A percentile compares a stretch with the other conserved stretches of the same genome.
These are phyloP conservation scores for Datisca glomerata DNA, from an alignment of 306 rosid species.

Conservation along the genomic window DNA sequence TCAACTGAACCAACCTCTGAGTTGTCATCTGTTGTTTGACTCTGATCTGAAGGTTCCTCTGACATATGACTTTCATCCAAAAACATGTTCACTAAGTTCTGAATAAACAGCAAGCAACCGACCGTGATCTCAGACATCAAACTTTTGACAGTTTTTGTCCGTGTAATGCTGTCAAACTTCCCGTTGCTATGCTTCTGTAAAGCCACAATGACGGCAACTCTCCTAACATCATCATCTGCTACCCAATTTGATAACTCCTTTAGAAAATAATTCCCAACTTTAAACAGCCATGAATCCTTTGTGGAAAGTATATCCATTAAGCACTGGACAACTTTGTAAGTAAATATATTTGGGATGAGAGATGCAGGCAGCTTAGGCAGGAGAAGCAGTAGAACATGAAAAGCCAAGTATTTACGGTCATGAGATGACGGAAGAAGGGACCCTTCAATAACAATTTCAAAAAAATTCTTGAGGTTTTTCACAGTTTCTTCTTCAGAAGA, in stretches of 20 bases:
- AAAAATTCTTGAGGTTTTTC: too few species aligned
- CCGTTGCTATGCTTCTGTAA: conserved; percentile 92
- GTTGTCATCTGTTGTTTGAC: conserved; percentile 97
- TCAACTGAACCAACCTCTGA: conserved; percentile 81
- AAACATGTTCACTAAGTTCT: conserved; percentile 61
- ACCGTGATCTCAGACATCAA: conserved; percentile 67
- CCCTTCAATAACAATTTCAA: too few species aligned
- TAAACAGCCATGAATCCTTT: conserved; percentile 72
- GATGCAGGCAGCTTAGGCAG: conserved; percentile 73
- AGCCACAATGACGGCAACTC: conserved; percentile 77
- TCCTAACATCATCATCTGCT: conserved; percentile 62
- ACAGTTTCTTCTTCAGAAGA: conserved; percentile 76
- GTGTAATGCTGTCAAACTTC: conserved; percentile 58
- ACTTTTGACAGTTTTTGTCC: conserved; percentile 62
- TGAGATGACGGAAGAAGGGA: conserved; percentile 89
- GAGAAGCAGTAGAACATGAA: conserved; percentile 65
- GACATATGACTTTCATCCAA: conserved; percentile 65
- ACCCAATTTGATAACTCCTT: conserved; percentile 66
- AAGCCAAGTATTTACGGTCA: conserved; percentile 85
- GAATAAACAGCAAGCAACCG: conserved; percentile 88
- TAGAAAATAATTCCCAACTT: conserved; percentile 68
- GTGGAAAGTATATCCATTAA: conserved; percentile 73
- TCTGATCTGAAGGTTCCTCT: conserved; percentile 97
- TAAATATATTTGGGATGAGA: conserved; percentile 47
- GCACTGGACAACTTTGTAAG: conserved; percentile 82